Percentiles rank a stretch among this genome's conserved stretches.
phyloP scores from a whole-genome alignment of 495 filamentous ascomycete species.

The Aspergillus biplanus region DNA sequence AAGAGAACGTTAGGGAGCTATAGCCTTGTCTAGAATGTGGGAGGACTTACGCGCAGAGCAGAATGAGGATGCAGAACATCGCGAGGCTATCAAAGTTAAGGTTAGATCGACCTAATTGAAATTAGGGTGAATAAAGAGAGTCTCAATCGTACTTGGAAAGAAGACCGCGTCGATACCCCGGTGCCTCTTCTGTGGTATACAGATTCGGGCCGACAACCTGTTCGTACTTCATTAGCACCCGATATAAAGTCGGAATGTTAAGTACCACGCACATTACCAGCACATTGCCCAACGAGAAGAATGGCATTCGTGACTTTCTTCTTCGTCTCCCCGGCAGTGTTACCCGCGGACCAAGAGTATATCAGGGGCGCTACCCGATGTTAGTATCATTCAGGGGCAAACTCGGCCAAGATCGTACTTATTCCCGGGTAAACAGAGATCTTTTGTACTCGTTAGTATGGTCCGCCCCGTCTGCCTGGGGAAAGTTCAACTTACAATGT shows the following conservation, averaged over 20 bases:
- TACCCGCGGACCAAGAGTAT: slow-evolving; percentile 65
- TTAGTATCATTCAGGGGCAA: slow-evolving; percentile 28
- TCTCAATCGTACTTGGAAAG: slow-evolving; percentile 47
- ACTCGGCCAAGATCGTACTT: slow-evolving; percentile 31
- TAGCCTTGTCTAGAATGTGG: not conserved
- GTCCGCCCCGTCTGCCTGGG: no score
- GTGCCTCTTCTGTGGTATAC: slow-evolving; percentile 58
- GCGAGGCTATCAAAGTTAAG: slow-evolving; percentile 38
- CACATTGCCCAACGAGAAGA: slow-evolving; percentile 60
- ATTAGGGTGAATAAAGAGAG: no score
- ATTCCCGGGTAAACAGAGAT: slow-evolving; percentile 62
- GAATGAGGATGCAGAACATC: slow-evolving; percentile 57
- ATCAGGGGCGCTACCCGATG: slow-evolving; percentile 56
- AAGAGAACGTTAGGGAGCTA: slow-evolving; percentile 5
- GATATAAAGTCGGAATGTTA: not conserved
- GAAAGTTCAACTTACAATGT: slow-evolving; percentile 41
- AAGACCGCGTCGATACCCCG: slow-evolving; percentile 57
- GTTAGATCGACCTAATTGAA: no score
- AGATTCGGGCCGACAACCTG: slow-evolving; percentile 61
- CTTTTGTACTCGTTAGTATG: slow-evolving; percentile 27
- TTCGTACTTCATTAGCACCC: not conserved
- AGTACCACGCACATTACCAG: slow-evolving; percentile 54
- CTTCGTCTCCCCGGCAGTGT: slow-evolving; percentile 68
- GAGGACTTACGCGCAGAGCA: slow-evolving; percentile 45
- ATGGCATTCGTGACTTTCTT: slow-evolving; percentile 62